Base-by-base conservation (phyloP, 2,329 filamentous ascomycete species). In the Epicoccum nigrum region DNA sequence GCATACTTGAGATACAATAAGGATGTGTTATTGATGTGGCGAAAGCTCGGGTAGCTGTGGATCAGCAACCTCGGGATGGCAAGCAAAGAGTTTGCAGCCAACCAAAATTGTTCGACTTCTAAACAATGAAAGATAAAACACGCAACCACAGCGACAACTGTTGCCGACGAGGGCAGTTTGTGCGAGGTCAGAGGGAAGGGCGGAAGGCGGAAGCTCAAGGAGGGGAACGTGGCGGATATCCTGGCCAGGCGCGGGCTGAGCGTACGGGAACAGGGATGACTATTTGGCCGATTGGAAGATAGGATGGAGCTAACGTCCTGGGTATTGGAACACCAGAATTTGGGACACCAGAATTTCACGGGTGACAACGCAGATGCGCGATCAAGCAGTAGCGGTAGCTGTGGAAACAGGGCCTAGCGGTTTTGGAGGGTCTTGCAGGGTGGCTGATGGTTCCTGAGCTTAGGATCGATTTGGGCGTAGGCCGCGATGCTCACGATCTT, bases 1-100 rank as follows among this genome's bases (percentile, higher is more conserved):
- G 75, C 71, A 78, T 74, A 48, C 37, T 68, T 45, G 47, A 30
- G 17, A 16, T 52, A 28, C 7, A 33, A 38, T 8, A 27, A 17
- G 15, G 37, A 38, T 41, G 25, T 6, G 7, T 13, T 6, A 7
- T n/a, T n/a, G 15, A 25, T 12, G 37, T 39, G 37, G 37, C 37
- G 5, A 39, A 31, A 31, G 16, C 38, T 28, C 23, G 38, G 38
- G 40, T 45, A 56, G 57, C 57, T 58, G 55, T 47, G 23, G 23
- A 28, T 15, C n/a, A 16, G 23, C 23, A 17, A 28, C 6, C n/a
- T 11, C 20, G 11, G 23, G 6, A 19, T 12, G 9, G 23, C 23
- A 21, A 5, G 37, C n/a, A 38, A n/a, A 4, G 9, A 9, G 15
- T 28, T 16, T 27, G 13, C n/a, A 17, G 23, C 21, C 37, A 4